Evolutionary conservation across 768 basidiomycete species (phyloP).

Genomic region (Mycena capillaripes): DNA sequence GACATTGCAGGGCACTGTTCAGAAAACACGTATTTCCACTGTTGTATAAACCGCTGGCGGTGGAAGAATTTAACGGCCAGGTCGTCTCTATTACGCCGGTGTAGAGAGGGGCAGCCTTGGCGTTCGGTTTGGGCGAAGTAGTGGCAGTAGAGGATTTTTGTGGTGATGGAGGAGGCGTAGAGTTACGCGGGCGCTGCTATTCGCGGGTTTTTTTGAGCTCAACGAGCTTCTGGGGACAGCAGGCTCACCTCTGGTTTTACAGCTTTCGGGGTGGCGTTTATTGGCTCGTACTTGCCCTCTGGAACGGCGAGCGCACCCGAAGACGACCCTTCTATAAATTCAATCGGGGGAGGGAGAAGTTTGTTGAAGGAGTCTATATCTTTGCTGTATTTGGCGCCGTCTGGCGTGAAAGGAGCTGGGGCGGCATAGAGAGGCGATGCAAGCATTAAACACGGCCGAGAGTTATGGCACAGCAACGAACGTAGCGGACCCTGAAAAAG

Average conservation of each 20-base stretch:
- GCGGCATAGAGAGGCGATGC: slow-evolving; percentile 73
- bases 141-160: slow-evolving; percentile 3
- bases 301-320: slow-evolving; percentile 79
- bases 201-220: slow-evolving; percentile 35
- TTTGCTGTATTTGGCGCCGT: slow-evolving; percentile 71
- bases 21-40: slow-evolving; percentile 96
- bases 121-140: slow-evolving; percentile 31
- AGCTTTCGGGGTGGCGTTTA: slow-evolving; percentile 76
- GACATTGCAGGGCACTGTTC: slow-evolving; percentile 94
- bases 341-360: slow-evolving; percentile 84
- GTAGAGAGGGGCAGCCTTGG: slow-evolving; percentile 60
- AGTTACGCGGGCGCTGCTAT: slow-evolving; percentile 31
- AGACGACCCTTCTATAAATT: slow-evolving; percentile 89
- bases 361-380: slow-evolving; percentile 84
- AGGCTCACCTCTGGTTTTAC: slow-evolving; percentile 62
- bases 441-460: slow-evolving; percentile 62
- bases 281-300: slow-evolving; percentile 86
- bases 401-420: slow-evolving; percentile 63
- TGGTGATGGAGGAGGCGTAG: slow-evolving; percentile 36
- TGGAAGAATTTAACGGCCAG: slow-evolving; percentile 67
- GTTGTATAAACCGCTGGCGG: slow-evolving; percentile 82
- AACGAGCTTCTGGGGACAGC: slow-evolving; percentile 23
- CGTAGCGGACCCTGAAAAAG: slow-evolving; percentile 2
- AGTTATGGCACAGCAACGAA: slow-evolving; percentile 19
- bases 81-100: slow-evolving; percentile 69